phyloP scores from a whole-genome alignment of 306 rosid species.

The Quercus parvula region DNA sequence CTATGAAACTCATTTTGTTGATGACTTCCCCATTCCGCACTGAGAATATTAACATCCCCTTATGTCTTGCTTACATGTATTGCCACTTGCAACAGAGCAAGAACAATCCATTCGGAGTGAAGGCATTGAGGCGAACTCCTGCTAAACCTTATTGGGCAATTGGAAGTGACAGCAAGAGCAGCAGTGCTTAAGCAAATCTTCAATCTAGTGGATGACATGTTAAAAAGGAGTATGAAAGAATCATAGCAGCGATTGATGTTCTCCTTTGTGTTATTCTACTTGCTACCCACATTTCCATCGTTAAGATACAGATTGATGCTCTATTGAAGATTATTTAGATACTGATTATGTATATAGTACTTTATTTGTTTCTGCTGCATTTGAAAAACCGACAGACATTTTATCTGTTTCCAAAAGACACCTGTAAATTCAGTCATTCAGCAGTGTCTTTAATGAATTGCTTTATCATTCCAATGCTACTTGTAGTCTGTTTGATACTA shows the following conservation, averaged over 20 bases:
- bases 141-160: conserved; percentile 55
- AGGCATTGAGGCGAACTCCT: conserved; percentile 70
- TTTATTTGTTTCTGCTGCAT: conserved; percentile 33
- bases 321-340: conserved; percentile 24
- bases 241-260: conserved; percentile 11
- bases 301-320: conserved; percentile 27
- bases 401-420: conserved; percentile 20
- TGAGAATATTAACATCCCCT: not conserved
- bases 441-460: conserved; percentile 15
- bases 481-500: not conserved
- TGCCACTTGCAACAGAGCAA: conserved; percentile 52
- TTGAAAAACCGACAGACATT: conserved; percentile 8
- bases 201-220: conserved; percentile 4
- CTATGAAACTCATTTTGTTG: not conserved
- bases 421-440: conserved; percentile 26
- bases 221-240: conserved; percentile 31
- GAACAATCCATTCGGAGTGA: conserved; percentile 71
- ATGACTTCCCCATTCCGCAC: not conserved
- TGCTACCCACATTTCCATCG: conserved; percentile 20
- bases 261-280: not conserved
- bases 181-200: conserved; percentile 41
- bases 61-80: conserved; percentile 4
- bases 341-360: conserved; percentile 48
- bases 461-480: not conserved
- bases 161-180: conserved; percentile 32